Evolutionary conservation across 495 filamentous ascomycete genomes (phyloP).

Genomic region (Tuber borchii): DNA sequence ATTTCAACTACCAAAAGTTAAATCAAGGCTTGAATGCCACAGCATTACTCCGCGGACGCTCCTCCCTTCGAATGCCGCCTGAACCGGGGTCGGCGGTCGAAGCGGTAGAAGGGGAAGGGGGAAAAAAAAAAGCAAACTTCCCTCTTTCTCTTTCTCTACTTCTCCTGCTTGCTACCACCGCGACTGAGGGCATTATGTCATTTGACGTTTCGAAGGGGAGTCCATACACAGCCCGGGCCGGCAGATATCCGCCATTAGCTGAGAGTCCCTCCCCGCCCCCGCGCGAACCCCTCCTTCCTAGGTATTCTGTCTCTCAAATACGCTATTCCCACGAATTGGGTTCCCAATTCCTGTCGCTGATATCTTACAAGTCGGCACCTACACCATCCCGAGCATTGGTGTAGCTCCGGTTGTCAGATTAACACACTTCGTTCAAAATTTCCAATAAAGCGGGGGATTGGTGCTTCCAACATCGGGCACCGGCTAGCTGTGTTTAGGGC

Average conservation of each 20-base stretch:
- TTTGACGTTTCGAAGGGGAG: neutral
- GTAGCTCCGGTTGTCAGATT: neutral
- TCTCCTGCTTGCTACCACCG: neutral
- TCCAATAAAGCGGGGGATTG: neutral
- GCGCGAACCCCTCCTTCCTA: constrained; percentile 4
- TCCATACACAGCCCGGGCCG: neutral
- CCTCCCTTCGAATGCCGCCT: neutral
- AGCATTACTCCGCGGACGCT: neutral
- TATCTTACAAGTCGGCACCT: neutral
- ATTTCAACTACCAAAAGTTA: neutral
- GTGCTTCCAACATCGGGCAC: neutral
- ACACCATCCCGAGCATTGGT: neutral
- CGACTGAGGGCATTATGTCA: neutral
- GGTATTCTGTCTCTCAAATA: neutral
- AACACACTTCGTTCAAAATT: neutral
- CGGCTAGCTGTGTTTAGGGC: neutral
- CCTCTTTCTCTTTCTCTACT: neutral
- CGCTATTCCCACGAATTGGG: neutral
- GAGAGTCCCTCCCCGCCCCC: neutral
- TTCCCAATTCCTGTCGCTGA: neutral
- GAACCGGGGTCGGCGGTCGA: neutral
- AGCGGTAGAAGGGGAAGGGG: neutral
- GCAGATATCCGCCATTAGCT: neutral
- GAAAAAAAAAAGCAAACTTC: neutral
- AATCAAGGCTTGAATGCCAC: neutral